phyloP scores from a whole-genome alignment of 179 eudicot species.

The Spergularia azorica region DNA sequence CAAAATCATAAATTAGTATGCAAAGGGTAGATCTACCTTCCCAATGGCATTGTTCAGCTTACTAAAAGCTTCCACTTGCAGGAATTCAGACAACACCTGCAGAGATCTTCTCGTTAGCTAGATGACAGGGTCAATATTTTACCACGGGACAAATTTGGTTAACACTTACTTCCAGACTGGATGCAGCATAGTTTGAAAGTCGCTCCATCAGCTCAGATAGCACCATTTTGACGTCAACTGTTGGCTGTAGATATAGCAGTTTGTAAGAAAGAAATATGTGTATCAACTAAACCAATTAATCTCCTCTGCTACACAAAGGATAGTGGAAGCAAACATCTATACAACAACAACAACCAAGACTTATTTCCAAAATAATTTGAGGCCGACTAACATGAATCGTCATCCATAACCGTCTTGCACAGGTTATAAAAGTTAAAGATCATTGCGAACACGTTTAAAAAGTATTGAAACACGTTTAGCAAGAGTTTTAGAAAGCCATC shows the following conservation, averaged over 20 bases:
- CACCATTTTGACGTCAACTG: constrained; percentile 89
- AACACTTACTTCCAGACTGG: constrained; percentile 83
- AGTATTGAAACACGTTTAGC: too few species aligned
- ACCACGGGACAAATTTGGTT: not conserved
- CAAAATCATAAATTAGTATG: not conserved
- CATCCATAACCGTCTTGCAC: too few species aligned
- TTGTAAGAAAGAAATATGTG: constrained; percentile 17
- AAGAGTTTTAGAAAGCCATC: too few species aligned
- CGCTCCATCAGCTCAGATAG: constrained; percentile 92
- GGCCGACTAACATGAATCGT: too few species aligned
- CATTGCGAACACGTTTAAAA: too few species aligned
- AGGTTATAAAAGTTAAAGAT: too few species aligned
- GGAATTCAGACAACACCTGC: constrained; percentile 91
- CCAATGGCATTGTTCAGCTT: constrained; percentile 93
- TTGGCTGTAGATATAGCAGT: constrained; percentile 52
- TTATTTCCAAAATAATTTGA: too few species aligned
- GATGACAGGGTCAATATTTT: not conserved
- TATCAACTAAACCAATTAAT: not conserved
- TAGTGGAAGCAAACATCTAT: not conserved
- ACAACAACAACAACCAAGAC: too few species aligned
- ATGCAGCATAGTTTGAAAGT: constrained; percentile 93
- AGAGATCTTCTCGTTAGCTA: constrained; percentile 29
- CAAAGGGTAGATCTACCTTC: constrained; percentile 51
- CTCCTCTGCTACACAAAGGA: not conserved
- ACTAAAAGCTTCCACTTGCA: constrained; percentile 97